These are phyloP conservation scores for Magnaporthiopsis rhizophila DNA, from an alignment of 2,329 filamentous ascomycete species.

Conservation along the genomic window DNA sequence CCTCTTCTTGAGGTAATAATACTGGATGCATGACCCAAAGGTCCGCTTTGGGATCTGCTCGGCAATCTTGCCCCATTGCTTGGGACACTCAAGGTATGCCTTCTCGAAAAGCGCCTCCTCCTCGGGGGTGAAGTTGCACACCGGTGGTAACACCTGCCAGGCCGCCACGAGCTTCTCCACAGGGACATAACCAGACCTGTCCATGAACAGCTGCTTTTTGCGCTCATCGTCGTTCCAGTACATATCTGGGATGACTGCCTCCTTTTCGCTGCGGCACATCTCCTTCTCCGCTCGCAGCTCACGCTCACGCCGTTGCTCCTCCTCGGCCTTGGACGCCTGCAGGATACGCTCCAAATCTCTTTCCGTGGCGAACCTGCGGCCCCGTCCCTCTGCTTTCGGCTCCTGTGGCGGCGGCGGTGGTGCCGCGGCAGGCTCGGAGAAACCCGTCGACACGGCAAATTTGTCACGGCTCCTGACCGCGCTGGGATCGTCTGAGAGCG, in stretches of 20 bases:
- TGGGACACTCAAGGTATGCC: conserved; percentile 65
- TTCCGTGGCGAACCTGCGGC: conserved; percentile 59
- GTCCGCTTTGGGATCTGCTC: conserved; percentile 58
- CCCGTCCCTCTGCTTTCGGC: conserved; percentile 46
- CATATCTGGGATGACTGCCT: conserved; percentile 67
- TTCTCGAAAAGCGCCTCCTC: conserved; percentile 66
- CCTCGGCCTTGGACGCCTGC: conserved; percentile 62
- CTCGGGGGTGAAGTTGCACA: conserved; percentile 66
- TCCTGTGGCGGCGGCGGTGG: conserved; percentile 38
- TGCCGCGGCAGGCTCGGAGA: conserved; percentile 24
- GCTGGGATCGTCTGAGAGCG: conserved; percentile 44
- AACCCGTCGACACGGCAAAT: conserved; percentile 32
- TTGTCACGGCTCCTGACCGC: conserved; percentile 49
- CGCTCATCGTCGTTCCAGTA: conserved; percentile 55
- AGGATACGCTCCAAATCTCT: conserved; percentile 65
- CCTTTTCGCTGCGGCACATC: conserved; percentile 67
- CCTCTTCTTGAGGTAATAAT: conserved; percentile 77
- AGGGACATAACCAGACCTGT: conserved; percentile 57
- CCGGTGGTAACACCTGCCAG: conserved; percentile 64
- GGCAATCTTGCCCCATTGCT: conserved; percentile 76
- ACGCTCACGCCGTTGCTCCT: conserved; percentile 62
- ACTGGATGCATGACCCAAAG: conserved; percentile 75
- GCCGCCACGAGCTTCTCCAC: conserved; percentile 59
- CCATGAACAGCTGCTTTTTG: conserved; percentile 50
- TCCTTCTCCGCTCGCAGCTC: conserved; percentile 57